Evolutionary conservation across 345 rosid species (phyloP).

Genomic region (Linum trigynum): DNA sequence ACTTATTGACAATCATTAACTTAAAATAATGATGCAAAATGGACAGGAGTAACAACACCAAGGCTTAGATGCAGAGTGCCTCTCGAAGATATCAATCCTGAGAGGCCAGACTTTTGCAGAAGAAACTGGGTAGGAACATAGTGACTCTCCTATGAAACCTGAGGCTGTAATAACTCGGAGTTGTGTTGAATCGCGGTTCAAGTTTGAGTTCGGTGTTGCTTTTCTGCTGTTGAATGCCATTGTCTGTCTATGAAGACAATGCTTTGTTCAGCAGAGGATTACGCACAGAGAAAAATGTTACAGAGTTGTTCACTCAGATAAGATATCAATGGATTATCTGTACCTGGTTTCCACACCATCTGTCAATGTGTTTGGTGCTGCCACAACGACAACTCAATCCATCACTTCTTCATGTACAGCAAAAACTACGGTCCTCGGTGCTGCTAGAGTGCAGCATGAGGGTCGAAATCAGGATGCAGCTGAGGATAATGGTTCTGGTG

Average conservation of each 20-base stretch:
- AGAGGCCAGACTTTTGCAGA: too few relatives aligned
- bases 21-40: too few relatives aligned
- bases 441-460: slow-evolving; percentile 21
- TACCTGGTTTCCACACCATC: slow-evolving; percentile 21
- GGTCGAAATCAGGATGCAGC: slow-evolving; percentile 17
- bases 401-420: slow-evolving; percentile 14
- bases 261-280: slow-evolving; percentile 22
- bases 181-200: background rate
- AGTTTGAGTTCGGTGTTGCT: slow-evolving; percentile 24
- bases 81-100: too few relatives aligned
- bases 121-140: too few relatives aligned
- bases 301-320: background rate
- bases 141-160: too few relatives aligned
- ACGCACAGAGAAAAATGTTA: background rate
- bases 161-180: too few relatives aligned
- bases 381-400: slow-evolving; percentile 14
- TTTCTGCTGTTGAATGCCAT: slow-evolving; percentile 28
- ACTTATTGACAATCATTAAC: too few relatives aligned
- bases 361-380: slow-evolving; percentile 20
- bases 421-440: slow-evolving; percentile 14
- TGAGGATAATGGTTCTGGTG: slow-evolving; percentile 18
- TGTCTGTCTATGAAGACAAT: slow-evolving; percentile 9
- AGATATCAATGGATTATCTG: slow-evolving; percentile 28
- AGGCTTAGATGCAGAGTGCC: too few relatives aligned
- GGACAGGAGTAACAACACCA: too few relatives aligned